These are phyloP conservation scores for Penicillium sp. DNA, from an alignment of 2,329 filamentous ascomycete genomes.

Conservation along the genomic window DNA sequence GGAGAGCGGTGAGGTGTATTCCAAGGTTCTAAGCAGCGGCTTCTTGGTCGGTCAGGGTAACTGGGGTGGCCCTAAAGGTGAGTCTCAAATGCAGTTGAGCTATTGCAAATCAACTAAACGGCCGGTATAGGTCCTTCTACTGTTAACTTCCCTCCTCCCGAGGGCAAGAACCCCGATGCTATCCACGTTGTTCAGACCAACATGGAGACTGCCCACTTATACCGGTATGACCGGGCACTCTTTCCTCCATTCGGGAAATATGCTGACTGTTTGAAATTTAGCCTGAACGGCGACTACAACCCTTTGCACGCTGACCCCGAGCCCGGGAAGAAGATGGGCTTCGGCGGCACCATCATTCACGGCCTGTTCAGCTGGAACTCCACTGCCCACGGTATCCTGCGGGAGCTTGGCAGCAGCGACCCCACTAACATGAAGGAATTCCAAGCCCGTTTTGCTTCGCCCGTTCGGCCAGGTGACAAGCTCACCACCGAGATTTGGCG, in stretches of 20 bases:
- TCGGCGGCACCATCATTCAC: conserved; percentile 84
- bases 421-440: conserved; percentile 83
- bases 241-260: background rate
- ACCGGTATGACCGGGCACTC: conserved; percentile 49
- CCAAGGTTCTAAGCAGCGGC: conserved; percentile 64
- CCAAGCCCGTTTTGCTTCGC: conserved; percentile 81
- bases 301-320: conserved; percentile 85
- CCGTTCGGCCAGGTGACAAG: conserved; percentile 80
- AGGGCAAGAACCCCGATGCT: conserved; percentile 68
- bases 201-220: conserved; percentile 70
- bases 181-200: conserved; percentile 69
- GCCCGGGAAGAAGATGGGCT: conserved; percentile 85
- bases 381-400: conserved; percentile 69
- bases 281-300: conserved; percentile 92
- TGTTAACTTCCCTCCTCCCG: conserved; percentile 73
- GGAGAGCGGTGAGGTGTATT: conserved; percentile 67
- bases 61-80: conserved; percentile 88
- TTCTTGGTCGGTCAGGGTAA: conserved; percentile 79
- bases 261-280: conserved; percentile 20
- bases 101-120: conserved; percentile 7
- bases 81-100: conserved; percentile 11
- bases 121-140: conserved; percentile 59
- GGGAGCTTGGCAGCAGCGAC: conserved; percentile 71
- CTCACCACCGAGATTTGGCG: conserved; percentile 79
- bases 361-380: conserved; percentile 86